phyloP scores from a whole-genome alignment of 1,284 basidiomycete species.

The Albatrellus sp. region DNA sequence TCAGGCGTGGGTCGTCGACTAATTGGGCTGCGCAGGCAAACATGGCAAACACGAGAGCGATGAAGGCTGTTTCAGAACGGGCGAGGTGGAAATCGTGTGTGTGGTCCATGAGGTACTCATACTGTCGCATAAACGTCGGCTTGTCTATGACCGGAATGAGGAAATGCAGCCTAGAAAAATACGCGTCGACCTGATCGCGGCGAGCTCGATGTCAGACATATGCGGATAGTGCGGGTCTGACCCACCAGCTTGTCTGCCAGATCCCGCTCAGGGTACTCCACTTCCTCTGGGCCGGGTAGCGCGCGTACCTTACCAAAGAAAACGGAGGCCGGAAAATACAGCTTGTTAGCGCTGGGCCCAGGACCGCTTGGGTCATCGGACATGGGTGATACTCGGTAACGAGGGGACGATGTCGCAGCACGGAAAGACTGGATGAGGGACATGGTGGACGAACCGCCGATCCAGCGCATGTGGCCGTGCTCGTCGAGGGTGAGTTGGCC shows the following conservation, averaged over 20 bases:
- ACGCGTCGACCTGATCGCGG: slow-evolving; percentile 56
- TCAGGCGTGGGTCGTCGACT: slow-evolving; percentile 60
- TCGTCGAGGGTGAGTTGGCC: slow-evolving; percentile 82
- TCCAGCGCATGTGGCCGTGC: slow-evolving; percentile 85
- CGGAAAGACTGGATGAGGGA: slow-evolving; percentile 83
- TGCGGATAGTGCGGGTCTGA: slow-evolving; percentile 2
- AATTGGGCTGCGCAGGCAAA: slow-evolving; percentile 75
- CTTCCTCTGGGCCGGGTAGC: slow-evolving; percentile 74
- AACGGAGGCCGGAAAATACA: slow-evolving; percentile 81
- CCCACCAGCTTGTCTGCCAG: slow-evolving; percentile 71
- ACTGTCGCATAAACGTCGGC: slow-evolving; percentile 63
- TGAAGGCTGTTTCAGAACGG: slow-evolving; percentile 56
- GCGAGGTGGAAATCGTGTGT: slow-evolving; percentile 37
- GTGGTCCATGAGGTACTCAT: slow-evolving; percentile 63
- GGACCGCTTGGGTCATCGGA: slow-evolving; percentile 69
- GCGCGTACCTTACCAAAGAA: slow-evolving; percentile 81
- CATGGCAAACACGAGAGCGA: slow-evolving; percentile 67
- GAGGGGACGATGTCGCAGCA: slow-evolving; percentile 56
- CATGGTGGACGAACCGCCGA: slow-evolving; percentile 84
- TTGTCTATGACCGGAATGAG: slow-evolving; percentile 78
- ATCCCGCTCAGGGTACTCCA: slow-evolving; percentile 74
- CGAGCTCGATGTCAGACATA: not conserved
- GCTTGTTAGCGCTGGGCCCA: slow-evolving; percentile 36
- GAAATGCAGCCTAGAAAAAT: slow-evolving; percentile 77
- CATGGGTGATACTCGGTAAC: slow-evolving; percentile 70